A percentile compares a stretch with the other conserved stretches of the same genome.
Evolutionary conservation across 345 rosid genomes (phyloP).

Genomic region (Sisymbrium irio): DNA sequence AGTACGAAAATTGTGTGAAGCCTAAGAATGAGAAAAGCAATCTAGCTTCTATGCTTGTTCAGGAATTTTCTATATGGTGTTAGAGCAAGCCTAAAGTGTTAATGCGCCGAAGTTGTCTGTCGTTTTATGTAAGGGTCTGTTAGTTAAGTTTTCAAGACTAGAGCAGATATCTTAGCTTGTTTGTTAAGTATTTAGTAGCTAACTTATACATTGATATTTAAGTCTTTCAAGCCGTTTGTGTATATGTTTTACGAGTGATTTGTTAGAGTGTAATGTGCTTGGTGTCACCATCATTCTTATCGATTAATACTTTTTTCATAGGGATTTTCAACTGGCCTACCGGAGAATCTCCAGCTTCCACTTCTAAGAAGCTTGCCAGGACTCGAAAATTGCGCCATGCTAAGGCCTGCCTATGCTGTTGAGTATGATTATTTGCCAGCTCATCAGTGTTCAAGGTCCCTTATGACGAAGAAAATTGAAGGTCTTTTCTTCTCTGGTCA

Average conservation of each 20-base stretch:
- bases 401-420: constrained; percentile 98
- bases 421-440: constrained; percentile 98
- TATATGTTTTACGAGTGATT: not conserved
- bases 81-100: constrained; percentile 6
- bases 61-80: not conserved
- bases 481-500: constrained; percentile 99
- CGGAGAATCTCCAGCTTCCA: constrained; percentile 93
- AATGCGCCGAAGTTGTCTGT: not conserved
- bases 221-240: not conserved
- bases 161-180: constrained; percentile 11
- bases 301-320: constrained; percentile 29
- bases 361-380: constrained; percentile 95
- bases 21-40: not conserved
- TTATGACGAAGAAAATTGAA: constrained; percentile 88
- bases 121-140: not conserved
- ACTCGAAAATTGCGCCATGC: constrained; percentile 92
- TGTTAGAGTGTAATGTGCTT: constrained; percentile 7
- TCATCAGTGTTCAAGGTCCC: constrained; percentile 86
- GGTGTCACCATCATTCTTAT: constrained; percentile 7
- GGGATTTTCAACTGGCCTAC: constrained; percentile 99
- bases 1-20: constrained; percentile 8
- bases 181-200: not conserved
- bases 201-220: not conserved
- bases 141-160: constrained; percentile 8
- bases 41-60: not conserved